phyloP scores from a whole-genome alignment of 2,329 filamentous ascomycete genomes.

The Talaromyces sp. region DNA sequence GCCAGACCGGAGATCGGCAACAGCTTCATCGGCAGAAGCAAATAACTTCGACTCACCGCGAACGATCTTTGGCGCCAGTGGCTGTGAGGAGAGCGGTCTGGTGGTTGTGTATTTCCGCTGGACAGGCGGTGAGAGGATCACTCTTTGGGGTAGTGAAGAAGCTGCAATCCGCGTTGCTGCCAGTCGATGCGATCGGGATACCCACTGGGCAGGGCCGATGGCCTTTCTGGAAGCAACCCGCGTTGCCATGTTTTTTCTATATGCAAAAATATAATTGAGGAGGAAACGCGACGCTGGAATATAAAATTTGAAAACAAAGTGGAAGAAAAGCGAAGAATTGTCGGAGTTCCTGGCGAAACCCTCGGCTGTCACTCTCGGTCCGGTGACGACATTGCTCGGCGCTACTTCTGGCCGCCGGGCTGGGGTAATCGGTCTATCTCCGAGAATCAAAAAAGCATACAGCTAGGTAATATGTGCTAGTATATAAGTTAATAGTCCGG shows the following conservation, averaged over 20 bases:
- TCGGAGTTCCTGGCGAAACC: background rate
- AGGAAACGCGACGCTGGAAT: background rate
- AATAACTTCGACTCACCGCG: slow-evolving; percentile 22
- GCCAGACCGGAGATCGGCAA: slow-evolving; percentile 73
- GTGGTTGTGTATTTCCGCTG: slow-evolving; percentile 1
- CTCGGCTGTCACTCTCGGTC: background rate
- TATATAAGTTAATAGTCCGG: too few relatives aligned
- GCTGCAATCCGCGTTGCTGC: background rate
- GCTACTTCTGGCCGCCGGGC: slow-evolving; percentile 25
- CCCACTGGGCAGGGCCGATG: background rate
- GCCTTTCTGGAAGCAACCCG: background rate
- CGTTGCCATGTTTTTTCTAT: background rate
- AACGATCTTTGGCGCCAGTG: slow-evolving; percentile 5
- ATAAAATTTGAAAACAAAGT: background rate
- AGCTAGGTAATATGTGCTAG: background rate
- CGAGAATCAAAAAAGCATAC: background rate
- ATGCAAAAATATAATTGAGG: background rate
- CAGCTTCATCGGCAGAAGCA: slow-evolving; percentile 53
- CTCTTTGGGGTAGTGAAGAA: background rate
- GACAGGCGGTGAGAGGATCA: background rate
- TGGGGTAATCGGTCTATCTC: background rate
- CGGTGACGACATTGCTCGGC: slow-evolving; percentile 16
- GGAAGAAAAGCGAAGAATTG: background rate
- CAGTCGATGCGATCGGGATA: background rate
- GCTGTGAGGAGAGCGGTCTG: background rate